Conservation (phyloP, 2,329 filamentous ascomycete genomes). For the Neonectria faginata region DNA sequence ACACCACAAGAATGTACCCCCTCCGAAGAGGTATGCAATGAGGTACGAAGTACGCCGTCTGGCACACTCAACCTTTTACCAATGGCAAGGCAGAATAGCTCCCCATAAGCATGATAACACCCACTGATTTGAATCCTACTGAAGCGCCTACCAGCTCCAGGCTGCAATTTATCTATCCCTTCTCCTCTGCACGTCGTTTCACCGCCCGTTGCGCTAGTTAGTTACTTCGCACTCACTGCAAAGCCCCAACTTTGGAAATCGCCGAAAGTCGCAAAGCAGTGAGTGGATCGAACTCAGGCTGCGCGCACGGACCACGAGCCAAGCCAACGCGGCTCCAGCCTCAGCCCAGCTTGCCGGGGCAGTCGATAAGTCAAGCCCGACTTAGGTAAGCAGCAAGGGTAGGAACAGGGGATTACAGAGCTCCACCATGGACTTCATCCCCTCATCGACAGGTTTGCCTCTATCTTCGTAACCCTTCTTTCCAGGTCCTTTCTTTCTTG, state of each 20-base stretch:
- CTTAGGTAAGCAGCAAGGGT: constrained; percentile 32
- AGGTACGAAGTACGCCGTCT: neutral
- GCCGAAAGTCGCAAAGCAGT: neutral
- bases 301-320: neutral
- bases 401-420: neutral
- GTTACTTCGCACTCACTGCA: neutral
- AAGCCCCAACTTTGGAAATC: neutral
- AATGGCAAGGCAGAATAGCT: neutral
- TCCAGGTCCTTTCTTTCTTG: neutral
- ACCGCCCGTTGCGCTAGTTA: neutral
- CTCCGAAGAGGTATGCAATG: neutral
- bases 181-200: neutral
- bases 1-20: constrained; percentile 1
- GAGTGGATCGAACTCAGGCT: neutral
- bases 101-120: neutral
- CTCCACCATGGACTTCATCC: constrained; percentile 30
- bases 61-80: neutral
- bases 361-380: neutral
- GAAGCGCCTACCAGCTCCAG: neutral
- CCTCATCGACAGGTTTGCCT: constrained; percentile 12
- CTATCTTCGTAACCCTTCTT: neutral
- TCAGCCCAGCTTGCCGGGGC: neutral
- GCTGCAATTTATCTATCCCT: neutral
- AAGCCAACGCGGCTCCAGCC: neutral
- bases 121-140: neutral